These are phyloP conservation scores for Capsicum pubescens DNA, from an alignment of 257 asterid genomes.

Conservation along the genomic window DNA sequence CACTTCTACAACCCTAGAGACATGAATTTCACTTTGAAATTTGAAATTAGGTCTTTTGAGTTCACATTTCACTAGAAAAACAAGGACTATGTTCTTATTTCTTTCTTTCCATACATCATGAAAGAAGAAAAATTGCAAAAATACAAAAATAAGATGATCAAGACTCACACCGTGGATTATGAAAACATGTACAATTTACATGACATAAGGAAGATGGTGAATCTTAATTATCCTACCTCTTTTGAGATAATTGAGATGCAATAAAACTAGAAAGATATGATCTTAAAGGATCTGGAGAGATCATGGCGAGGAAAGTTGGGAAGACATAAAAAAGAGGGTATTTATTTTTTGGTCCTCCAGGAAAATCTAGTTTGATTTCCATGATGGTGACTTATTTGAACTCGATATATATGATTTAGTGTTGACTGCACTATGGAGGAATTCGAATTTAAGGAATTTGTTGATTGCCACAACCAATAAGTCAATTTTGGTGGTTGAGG, in stretches of 20 bases:
- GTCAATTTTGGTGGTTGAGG: conserved; percentile 42
- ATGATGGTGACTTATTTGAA: conserved; percentile 13
- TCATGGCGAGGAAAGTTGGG: conserved; percentile 39
- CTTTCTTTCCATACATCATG: conserved; percentile 35
- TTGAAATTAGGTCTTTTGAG: conserved; percentile 33
- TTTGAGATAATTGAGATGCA: conserved; percentile 46
- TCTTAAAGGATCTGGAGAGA: conserved; percentile 38
- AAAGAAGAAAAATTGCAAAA: conserved; percentile 34
- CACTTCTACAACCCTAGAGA: background rate
- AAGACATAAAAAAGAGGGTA: conserved; percentile 49
- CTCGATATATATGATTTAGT: conserved; percentile 34
- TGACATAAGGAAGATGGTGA: conserved; percentile 14
- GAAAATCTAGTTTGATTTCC: conserved; percentile 20
- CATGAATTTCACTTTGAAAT: conserved; percentile 16
- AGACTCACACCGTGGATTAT: conserved; percentile 25
- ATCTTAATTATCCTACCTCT: conserved; percentile 45
- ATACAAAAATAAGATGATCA: conserved; percentile 31
- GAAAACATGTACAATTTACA: background rate
- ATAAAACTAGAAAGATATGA: conserved; percentile 17
- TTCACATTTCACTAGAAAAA: conserved; percentile 31
- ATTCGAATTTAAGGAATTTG: conserved; percentile 23
- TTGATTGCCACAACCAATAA: conserved; percentile 29
- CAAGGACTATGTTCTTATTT: conserved; percentile 28
- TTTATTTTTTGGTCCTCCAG: conserved; percentile 39
- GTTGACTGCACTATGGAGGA: conserved; percentile 23